Base-by-base conservation (phyloP, 2,329 filamentous ascomycete species). In the Dactylella cylindrospora region DNA sequence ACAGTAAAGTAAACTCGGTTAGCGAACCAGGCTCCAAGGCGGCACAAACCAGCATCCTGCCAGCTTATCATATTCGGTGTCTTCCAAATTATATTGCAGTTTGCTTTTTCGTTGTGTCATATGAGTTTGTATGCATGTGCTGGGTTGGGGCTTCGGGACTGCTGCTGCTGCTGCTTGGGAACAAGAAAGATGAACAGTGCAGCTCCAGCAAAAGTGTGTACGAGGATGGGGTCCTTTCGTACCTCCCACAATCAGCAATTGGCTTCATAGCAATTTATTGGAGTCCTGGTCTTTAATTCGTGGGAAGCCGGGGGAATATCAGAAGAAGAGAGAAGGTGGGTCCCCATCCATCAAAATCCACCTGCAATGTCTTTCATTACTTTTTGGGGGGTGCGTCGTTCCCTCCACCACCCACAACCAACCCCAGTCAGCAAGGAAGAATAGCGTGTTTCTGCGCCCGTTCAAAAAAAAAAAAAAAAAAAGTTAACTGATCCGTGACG, bases 21-120 rank as follows among this genome's bases (percentile, higher is more conserved):
- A n/a, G n/a, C n/a, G n/a, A n/a, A n/a, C 45, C 33, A 31, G 3
- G 15, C 7, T 35, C 19, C 23, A 9, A 32, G 35, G 15, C 13
- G 12, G 20, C 15, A 9, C 9, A n/a, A n/a, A n/a, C n/a, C n/a
- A n/a, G n/a, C n/a, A n/a, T n/a, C n/a, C n/a, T n/a, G n/a, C n/a
- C n/a, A 25, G 35, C 47, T 61, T 61, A 61, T 61, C 55, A n/a
- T 47, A 15, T 35, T 26, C 10, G 35, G 32, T 40, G 41, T 40
- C 40, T 61, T 61, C 47, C 55, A 53, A 61, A 61, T 61, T 61
- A 46, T 47, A 47, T 13, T 2, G 9, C n/a, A 43, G 20, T 53
- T 61, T 61, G 47, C 55, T 61, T 53, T 60, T 53, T 43, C 8
- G 22, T 15, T 31, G 47, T 53, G 47, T 45, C 54, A 49, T 53